phyloP scores from a whole-genome alignment of 768 basidiomycete genomes.

The Polyporus arcularius region DNA sequence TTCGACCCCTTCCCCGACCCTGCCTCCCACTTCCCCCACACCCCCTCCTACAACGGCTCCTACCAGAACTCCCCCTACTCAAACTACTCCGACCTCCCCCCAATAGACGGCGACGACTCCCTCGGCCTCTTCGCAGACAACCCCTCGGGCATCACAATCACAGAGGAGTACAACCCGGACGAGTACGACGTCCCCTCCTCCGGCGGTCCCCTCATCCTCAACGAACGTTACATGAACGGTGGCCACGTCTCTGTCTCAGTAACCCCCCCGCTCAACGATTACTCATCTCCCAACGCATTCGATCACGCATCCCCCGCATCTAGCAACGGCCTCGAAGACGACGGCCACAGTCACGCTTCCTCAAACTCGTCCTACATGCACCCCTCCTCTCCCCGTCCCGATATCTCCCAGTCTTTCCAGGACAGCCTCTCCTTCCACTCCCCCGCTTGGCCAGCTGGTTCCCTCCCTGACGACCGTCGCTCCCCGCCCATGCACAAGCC shows the following conservation, averaged over 20 bases:
- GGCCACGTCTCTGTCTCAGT: slow-evolving; percentile 40
- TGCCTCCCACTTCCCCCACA: slow-evolving; percentile 46
- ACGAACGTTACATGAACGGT: slow-evolving; percentile 48
- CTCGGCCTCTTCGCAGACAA: slow-evolving; percentile 55
- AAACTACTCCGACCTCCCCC: slow-evolving; percentile 60
- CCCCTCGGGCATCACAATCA: slow-evolving; percentile 35
- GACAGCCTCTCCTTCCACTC: slow-evolving; percentile 62
- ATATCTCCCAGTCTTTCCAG: slow-evolving; percentile 58
- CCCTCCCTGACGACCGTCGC: slow-evolving; percentile 47
- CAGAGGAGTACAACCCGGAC: slow-evolving; percentile 67
- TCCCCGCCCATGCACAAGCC: slow-evolving; percentile 50
- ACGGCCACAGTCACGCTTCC: slow-evolving; percentile 60
- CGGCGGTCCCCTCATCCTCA: slow-evolving; percentile 57
- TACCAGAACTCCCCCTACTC: slow-evolving; percentile 76
- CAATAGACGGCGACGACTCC: slow-evolving; percentile 33
- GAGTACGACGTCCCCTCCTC: slow-evolving; percentile 66
- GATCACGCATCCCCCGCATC: slow-evolving; percentile 65
- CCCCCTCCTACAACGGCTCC: slow-evolving; percentile 63
- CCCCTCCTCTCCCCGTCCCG: slow-evolving; percentile 55
- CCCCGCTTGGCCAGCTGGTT: slow-evolving; percentile 50
- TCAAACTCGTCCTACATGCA: slow-evolving; percentile 64
- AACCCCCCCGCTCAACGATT: slow-evolving; percentile 31
- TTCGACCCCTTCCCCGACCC: slow-evolving; percentile 39
- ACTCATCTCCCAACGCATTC: slow-evolving; percentile 45
- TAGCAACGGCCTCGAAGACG: slow-evolving; percentile 53